These are phyloP conservation scores for Herpetomonas tarakana DNA, from an alignment of 208 protist genomes.

Conservation along the genomic window DNA sequence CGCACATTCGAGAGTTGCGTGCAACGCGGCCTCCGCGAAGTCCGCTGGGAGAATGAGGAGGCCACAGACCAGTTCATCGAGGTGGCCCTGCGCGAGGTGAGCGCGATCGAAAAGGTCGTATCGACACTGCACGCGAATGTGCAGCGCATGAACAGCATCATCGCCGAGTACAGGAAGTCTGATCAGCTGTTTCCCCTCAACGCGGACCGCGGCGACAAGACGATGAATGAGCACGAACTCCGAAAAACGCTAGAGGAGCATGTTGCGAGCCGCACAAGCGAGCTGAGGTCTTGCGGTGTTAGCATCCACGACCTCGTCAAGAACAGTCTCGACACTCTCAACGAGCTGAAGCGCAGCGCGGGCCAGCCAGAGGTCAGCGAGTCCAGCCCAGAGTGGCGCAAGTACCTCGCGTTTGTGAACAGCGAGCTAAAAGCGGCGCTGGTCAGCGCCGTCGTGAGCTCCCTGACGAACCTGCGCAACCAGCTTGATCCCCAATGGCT, in stretches of 20 bases:
- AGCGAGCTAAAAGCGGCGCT: slow-evolving; percentile 77
- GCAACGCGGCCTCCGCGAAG: slow-evolving; percentile 55
- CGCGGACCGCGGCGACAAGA: slow-evolving; percentile 79
- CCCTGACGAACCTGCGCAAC: slow-evolving; percentile 77
- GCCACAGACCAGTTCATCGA: slow-evolving; percentile 91
- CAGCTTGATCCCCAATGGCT: slow-evolving; percentile 91
- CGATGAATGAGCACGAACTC: slow-evolving; percentile 88
- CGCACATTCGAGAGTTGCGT: slow-evolving; percentile 84
- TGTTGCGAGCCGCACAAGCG: slow-evolving; percentile 37
- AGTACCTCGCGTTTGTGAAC: slow-evolving; percentile 92
- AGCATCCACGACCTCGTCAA: slow-evolving; percentile 79
- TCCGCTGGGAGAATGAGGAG: slow-evolving; percentile 91
- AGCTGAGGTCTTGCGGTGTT: slow-evolving; percentile 58
- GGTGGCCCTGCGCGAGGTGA: slow-evolving; percentile 77
- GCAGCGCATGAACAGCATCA: slow-evolving; percentile 69
- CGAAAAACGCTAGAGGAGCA: slow-evolving; percentile 82
- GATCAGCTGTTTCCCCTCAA: slow-evolving; percentile 88
- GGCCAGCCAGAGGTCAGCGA: slow-evolving; percentile 29
- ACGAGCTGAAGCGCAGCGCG: slow-evolving; percentile 62
- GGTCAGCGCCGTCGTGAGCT: slow-evolving; percentile 60
- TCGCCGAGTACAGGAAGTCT: slow-evolving; percentile 70
- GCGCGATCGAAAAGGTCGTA: slow-evolving; percentile 81
- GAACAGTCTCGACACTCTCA: slow-evolving; percentile 80
- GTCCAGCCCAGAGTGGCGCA: slow-evolving; percentile 72
- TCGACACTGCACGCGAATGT: slow-evolving; percentile 89